These are phyloP conservation scores for Besnoitia besnoiti DNA, from an alignment of 169 alveolate species.

Conservation along the genomic window DNA sequence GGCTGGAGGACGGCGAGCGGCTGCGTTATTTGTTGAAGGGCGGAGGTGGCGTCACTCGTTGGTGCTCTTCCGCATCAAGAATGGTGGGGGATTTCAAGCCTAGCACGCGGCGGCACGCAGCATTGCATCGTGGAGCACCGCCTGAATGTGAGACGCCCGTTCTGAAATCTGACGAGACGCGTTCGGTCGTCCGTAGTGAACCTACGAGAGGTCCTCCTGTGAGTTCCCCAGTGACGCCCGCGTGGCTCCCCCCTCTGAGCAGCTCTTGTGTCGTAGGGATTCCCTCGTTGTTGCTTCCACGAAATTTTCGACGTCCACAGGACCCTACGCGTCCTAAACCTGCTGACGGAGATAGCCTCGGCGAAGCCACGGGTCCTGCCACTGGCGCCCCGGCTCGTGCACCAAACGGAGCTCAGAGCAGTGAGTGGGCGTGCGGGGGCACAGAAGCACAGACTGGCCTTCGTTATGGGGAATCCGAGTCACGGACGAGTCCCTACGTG, in stretches of 20 bases:
- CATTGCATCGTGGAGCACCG: neutral
- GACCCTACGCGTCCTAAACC: slow-evolving; percentile 42
- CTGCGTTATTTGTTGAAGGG: neutral
- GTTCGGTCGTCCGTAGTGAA: neutral
- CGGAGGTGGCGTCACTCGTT: neutral
- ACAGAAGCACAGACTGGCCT: neutral
- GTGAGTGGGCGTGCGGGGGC: neutral
- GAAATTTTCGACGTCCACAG: slow-evolving; percentile 6
- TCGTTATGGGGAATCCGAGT: neutral
- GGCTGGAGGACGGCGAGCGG: neutral
- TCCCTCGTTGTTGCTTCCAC: slow-evolving; percentile 46
- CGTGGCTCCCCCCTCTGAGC: slow-evolving; percentile 1
- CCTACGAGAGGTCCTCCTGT: neutral
- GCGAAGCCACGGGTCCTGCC: neutral
- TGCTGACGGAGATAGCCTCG: neutral
- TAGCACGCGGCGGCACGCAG: slow-evolving; percentile 15
- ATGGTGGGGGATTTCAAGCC: neutral
- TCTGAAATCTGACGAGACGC: neutral
- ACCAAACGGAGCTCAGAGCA: neutral
- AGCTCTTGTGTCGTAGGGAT: slow-evolving; percentile 22
- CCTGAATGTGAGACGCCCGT: neutral
- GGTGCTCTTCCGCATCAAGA: neutral
- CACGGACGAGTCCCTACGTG: too few species aligned
- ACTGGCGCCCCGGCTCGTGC: neutral
- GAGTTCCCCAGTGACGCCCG: neutral